phyloP scores from a whole-genome alignment of 345 rosid species.

The Rhodamnia rubescens region DNA sequence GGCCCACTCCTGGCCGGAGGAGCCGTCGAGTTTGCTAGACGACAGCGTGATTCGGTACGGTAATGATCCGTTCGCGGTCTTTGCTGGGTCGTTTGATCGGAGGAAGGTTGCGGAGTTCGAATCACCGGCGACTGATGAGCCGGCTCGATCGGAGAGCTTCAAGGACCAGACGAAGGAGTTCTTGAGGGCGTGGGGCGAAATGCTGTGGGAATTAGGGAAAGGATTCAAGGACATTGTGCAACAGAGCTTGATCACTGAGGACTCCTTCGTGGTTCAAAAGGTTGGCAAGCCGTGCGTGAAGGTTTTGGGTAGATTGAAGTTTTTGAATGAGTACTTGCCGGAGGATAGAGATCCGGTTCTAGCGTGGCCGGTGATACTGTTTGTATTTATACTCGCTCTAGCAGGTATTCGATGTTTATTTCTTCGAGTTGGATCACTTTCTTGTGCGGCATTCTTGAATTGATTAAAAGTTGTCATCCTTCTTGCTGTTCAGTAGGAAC shows the following conservation, averaged over 20 bases:
- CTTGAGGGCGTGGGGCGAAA: conserved; percentile 83
- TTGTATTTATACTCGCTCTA: conserved; percentile 63
- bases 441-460: not conserved
- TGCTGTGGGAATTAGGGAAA: conserved; percentile 67
- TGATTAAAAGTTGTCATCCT: not conserved
- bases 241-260: conserved; percentile 56
- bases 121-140: conserved; percentile 1
- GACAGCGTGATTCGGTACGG: conserved; percentile 33
- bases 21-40: conserved; percentile 49
- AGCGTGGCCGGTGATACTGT: conserved; percentile 78
- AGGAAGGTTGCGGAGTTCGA: conserved; percentile 1
- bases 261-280: conserved; percentile 65
- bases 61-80: conserved; percentile 16
- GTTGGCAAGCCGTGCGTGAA: conserved; percentile 56
- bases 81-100: not conserved
- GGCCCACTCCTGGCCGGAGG: conserved; percentile 62
- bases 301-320: conserved; percentile 46
- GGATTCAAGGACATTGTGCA: conserved; percentile 60
- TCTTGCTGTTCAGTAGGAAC: not conserved
- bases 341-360: conserved; percentile 93
- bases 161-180: conserved; percentile 66
- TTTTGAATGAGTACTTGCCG: conserved; percentile 81
- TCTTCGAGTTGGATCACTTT: not conserved
- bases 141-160: conserved; percentile 39
- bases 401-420: conserved; percentile 28